Evolutionary conservation across 805 yeast genomes (phyloP).

Genomic region (Candida silvicultrix): DNA sequence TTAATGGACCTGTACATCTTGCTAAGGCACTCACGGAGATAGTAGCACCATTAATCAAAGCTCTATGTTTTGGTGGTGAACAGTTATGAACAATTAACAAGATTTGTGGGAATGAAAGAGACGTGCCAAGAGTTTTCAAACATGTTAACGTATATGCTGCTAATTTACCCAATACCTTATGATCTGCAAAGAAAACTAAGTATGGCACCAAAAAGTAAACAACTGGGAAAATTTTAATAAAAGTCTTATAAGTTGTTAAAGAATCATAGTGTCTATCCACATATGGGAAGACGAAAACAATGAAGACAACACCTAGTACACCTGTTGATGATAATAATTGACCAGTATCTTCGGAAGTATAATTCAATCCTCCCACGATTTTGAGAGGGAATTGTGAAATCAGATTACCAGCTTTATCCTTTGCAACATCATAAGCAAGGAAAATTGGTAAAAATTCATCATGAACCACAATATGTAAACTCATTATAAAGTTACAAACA

Average conservation of each 20-base stretch:
- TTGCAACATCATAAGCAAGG: conserved; percentile 33
- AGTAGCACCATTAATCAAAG: conserved; percentile 52
- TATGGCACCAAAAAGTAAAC: conserved; percentile 42
- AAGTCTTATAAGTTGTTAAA: conserved; percentile 34
- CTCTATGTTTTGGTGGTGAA: conserved; percentile 47
- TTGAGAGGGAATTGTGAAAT: conserved; percentile 39
- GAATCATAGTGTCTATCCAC: conserved; percentile 43
- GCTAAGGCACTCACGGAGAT: conserved; percentile 49
- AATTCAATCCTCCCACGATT: conserved; percentile 48
- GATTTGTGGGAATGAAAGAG: conserved; percentile 48
- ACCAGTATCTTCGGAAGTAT: conserved; percentile 41
- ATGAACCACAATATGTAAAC: conserved; percentile 43
- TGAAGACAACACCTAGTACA: conserved; percentile 42
- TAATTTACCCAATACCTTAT: conserved; percentile 21
- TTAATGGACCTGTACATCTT: conserved; percentile 48
- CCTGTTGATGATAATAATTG: conserved; percentile 45
- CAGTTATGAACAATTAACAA: conserved; percentile 48
- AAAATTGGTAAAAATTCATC: conserved; percentile 52
- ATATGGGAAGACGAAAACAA: conserved; percentile 44
- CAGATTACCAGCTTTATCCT: conserved; percentile 18
- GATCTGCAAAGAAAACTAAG: conserved; percentile 34
- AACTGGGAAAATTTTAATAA: conserved; percentile 37
- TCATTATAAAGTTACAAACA: conserved; percentile 33
- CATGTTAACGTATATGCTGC: conserved; percentile 23
- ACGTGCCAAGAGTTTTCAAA: conserved; percentile 32